Conservation (phyloP, 2,329 filamentous ascomycete species). For the Penicillium palitans region DNA sequence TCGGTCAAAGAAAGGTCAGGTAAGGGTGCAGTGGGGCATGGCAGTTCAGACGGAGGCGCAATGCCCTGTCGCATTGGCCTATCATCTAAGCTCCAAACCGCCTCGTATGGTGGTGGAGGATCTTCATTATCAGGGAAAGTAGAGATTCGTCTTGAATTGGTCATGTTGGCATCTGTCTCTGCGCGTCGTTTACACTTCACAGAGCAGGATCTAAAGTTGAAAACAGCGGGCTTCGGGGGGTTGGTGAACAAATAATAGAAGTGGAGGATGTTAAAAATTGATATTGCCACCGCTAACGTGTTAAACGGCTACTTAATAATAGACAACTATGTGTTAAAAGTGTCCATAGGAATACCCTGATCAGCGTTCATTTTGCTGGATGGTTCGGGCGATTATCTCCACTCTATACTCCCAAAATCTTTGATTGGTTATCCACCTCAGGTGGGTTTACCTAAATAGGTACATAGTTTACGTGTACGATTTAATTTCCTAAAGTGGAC, state of each 20-base stretch:
- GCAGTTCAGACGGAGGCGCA: too few relatives aligned
- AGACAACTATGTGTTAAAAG: neutral
- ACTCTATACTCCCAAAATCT: too few relatives aligned
- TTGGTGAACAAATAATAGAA: neutral
- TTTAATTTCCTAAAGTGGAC: neutral
- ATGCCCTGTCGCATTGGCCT: neutral
- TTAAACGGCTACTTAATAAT: neutral
- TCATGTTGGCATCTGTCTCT: neutral
- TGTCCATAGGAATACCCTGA: neutral
- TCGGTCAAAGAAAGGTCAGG: neutral
- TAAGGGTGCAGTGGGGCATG: neutral
- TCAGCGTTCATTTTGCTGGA: neutral
- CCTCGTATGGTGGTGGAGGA: neutral
- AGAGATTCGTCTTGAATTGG: neutral
- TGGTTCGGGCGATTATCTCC: too few relatives aligned
- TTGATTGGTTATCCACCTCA: too few relatives aligned
- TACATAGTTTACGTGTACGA: neutral
- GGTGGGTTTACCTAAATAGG: too few relatives aligned
- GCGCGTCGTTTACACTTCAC: neutral
- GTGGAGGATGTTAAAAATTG: neutral
- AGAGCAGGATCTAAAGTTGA: neutral
- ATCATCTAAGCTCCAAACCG: neutral
- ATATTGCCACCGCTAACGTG: neutral
- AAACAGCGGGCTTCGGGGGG: neutral
- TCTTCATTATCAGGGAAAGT: neutral